These are phyloP conservation scores for Pleurotus pulmonarius DNA, from an alignment of 768 basidiomycete genomes.

Conservation along the genomic window DNA sequence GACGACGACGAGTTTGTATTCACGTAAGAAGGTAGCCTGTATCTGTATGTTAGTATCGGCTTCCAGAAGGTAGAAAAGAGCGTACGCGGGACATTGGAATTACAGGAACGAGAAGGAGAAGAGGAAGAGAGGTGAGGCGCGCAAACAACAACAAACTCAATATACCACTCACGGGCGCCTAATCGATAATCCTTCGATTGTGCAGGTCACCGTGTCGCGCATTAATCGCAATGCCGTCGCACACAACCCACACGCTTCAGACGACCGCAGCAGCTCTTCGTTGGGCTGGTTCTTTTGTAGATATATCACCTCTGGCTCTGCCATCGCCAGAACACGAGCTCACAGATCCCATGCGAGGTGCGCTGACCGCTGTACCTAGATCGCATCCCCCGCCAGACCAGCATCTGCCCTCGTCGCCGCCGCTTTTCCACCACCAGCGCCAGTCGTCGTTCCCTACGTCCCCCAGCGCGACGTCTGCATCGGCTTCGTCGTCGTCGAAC, in stretches of 20 bases:
- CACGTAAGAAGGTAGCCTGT: conserved; percentile 86
- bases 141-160: too few species aligned
- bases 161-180: too few species aligned
- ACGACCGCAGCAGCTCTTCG: conserved; percentile 73
- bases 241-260: background rate
- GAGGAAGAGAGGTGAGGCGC: too few species aligned
- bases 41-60: too few species aligned
- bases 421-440: background rate
- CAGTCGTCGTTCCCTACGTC: background rate
- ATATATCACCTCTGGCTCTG: conserved; percentile 81
- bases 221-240: too few species aligned
- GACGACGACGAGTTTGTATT: conserved; percentile 98
- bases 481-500: too few species aligned
- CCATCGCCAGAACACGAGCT: conserved; percentile 92
- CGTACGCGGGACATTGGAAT: too few species aligned
- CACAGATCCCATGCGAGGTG: conserved; percentile 83
- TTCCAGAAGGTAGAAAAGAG: too few species aligned
- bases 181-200: too few species aligned
- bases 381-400: conserved; percentile 37
- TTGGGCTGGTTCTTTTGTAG: conserved; percentile 78
- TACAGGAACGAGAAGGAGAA: too few species aligned
- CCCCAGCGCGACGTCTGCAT: background rate
- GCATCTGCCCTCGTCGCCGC: background rate
- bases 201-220: too few species aligned
- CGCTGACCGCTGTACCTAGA: conserved; percentile 63